These are phyloP conservation scores for Penicillium fuscoglaucum DNA, from an alignment of 2,329 filamentous ascomycete species.

Conservation along the genomic window DNA sequence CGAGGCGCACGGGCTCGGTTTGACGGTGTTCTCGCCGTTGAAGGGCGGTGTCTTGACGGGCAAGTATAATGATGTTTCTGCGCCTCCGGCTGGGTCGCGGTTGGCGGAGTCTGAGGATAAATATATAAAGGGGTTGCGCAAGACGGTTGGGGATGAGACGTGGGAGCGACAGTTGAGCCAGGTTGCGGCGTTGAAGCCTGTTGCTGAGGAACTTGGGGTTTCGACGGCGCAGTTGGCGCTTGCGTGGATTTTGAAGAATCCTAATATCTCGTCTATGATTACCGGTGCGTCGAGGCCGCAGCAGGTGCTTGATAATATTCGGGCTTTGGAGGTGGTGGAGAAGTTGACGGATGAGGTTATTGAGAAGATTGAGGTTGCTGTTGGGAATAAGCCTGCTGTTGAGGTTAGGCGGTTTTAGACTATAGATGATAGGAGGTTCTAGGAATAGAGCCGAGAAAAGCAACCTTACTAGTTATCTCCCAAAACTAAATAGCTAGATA, in stretches of 20 bases:
- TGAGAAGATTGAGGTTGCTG: constrained; percentile 48
- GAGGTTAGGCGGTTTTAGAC: constrained; percentile 22
- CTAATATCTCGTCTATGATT: constrained; percentile 56
- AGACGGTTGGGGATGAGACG: constrained; percentile 45
- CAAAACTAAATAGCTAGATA: background rate
- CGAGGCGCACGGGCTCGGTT: constrained; percentile 59
- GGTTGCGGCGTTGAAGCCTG: constrained; percentile 51
- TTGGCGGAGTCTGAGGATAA: constrained; percentile 57
- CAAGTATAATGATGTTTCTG: constrained; percentile 59
- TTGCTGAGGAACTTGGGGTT: constrained; percentile 65
- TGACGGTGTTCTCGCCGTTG: constrained; percentile 65
- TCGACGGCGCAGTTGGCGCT: constrained; percentile 57
- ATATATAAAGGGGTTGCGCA: constrained; percentile 52
- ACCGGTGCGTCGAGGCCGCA: constrained; percentile 50
- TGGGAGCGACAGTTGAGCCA: constrained; percentile 28
- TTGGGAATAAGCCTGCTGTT: constrained; percentile 21
- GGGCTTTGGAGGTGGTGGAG: constrained; percentile 46
- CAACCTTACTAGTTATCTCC: background rate
- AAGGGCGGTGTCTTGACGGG: constrained; percentile 63
- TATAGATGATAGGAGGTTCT: background rate
- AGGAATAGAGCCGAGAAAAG: background rate
- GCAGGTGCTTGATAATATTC: constrained; percentile 45
- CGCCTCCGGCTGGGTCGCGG: constrained; percentile 58
- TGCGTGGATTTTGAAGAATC: constrained; percentile 59
- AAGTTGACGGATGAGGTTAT: constrained; percentile 48